Percentiles rank a stretch among this genome's conserved stretches.
phyloP scores from a whole-genome alignment of 1,284 basidiomycete species.

The Cryptococcus depauperatus region DNA sequence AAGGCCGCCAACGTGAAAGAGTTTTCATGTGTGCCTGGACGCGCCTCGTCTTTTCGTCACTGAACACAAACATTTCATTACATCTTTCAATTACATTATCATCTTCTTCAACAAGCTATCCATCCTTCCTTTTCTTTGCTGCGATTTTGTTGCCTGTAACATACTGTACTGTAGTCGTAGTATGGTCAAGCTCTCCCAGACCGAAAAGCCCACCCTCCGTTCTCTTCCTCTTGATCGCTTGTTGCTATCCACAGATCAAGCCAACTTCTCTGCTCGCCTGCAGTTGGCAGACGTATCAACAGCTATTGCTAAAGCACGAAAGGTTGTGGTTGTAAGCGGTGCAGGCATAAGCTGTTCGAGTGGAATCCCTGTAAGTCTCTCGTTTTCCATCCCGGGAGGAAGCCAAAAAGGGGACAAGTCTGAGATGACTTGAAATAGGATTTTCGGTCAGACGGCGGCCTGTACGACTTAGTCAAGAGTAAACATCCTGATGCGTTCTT shows the following conservation, averaged over 20 bases:
- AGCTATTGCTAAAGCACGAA: conserved; percentile 70
- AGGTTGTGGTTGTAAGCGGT: conserved; percentile 77
- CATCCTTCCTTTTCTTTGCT: neutral
- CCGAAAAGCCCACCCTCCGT: conserved; percentile 20
- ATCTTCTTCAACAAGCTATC: neutral
- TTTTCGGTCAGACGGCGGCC: conserved; percentile 77
- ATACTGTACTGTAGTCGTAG: neutral
- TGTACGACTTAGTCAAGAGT: conserved; percentile 78
- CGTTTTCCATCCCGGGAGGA: neutral
- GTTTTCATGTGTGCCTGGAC: conserved; percentile 1
- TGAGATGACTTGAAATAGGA: conserved; percentile 52
- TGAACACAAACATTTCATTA: neutral
- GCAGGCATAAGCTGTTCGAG: conserved; percentile 88
- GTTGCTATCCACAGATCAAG: conserved; percentile 17
- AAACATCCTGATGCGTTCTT: conserved; percentile 72
- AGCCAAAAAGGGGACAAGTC: neutral
- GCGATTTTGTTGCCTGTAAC: neutral
- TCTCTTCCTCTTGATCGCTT: conserved; percentile 31
- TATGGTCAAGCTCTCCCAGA: neutral
- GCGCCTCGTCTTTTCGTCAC: neutral
- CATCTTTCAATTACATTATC: neutral
- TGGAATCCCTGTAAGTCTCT: conserved; percentile 70
- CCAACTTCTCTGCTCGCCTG: conserved; percentile 22
- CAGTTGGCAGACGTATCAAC: conserved; percentile 61
- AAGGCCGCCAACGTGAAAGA: no score